Base-by-base conservation (phyloP, 2,329 filamentous ascomycete genomes). In the Corynespora cassiicola region DNA sequence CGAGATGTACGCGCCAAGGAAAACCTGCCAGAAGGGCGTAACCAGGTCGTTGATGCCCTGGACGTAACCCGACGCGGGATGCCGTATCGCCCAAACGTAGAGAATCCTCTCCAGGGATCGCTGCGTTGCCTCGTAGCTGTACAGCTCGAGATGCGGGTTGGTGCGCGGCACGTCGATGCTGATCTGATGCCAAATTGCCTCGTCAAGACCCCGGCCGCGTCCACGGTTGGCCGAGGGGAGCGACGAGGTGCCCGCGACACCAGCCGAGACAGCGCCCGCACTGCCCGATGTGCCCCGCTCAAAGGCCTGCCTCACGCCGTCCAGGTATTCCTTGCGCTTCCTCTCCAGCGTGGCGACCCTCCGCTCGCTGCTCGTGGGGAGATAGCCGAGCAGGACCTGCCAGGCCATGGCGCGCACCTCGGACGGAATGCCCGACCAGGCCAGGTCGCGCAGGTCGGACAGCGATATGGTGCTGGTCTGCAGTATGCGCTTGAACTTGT, bases 171-270 rank as follows among this genome's bases (percentile, higher is more conserved):
- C 89, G 63, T 99, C 94, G 61, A 99, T 99, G 69, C 90, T 96
- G 71, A 99, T 97, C 65, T 99, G 94, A 73, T 99, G 94, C 94
- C 94, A 99, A 42, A 99, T 85, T n/a, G 90, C 87, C 73, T 99
- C 94, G 56, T 99, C 95, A 12, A 99, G 73, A 2, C 91, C 92
- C 37, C 88, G 81, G 2, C 84, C 82, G 47, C 79, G 76, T 27
- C 82, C 79, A 47, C 88, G 84, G 57, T 70, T 71, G 6, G 66
- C 57, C 6, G 74, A 69, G 25, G 68, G 58, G 20, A 64, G 61
- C 1, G 74, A 68, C 0, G 64, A 61, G n/a, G 59, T 58, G 10
- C 72, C 75, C n/a, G 70, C 66, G 11, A 70, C 61, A 75, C 85
- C 67, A 83, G 86, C 42, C 77, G 80, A 39, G 31, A 56, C 63